phyloP scores from a whole-genome alignment of 164 flowering plant genomes.

The Berberis vulgaris region DNA sequence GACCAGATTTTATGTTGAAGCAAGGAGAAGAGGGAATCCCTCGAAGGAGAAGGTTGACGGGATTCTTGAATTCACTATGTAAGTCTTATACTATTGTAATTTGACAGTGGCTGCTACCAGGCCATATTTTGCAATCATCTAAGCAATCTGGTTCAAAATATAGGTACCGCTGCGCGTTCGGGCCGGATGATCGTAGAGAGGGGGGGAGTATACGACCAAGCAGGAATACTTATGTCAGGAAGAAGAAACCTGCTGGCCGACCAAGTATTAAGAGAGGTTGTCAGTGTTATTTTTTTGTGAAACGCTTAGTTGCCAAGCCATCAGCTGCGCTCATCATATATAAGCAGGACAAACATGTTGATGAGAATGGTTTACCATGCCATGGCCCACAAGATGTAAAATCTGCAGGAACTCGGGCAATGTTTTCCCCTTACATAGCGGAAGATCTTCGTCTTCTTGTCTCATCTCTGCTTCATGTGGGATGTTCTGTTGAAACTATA shows the following conservation, averaged over 20 bases:
- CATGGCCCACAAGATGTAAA: constrained; percentile 88
- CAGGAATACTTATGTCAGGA: constrained; percentile 57
- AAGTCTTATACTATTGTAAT: constrained; percentile 22
- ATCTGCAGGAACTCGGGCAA: constrained; percentile 74
- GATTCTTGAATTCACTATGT: constrained; percentile 87
- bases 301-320: constrained; percentile 87
- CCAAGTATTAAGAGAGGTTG: constrained; percentile 95
- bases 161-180: constrained; percentile 99
- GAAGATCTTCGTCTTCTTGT: constrained; percentile 93
- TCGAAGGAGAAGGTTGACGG: constrained; percentile 93
- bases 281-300: constrained; percentile 92
- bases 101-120: background rate
- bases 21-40: constrained; percentile 60
- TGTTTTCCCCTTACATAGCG: constrained; percentile 91
- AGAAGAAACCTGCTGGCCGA: constrained; percentile 75
- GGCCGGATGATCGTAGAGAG: constrained; percentile 88
- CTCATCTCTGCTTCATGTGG: constrained; percentile 74
- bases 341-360: constrained; percentile 84
- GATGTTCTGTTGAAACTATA: constrained; percentile 91
- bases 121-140: background rate
- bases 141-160: constrained; percentile 15
- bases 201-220: constrained; percentile 88
- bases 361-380: constrained; percentile 81
- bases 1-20: constrained; percentile 90
- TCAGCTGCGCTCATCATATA: constrained; percentile 88